Evolutionary conservation across 257 asterid species (phyloP).

Genomic region (Rubia yunnanensis): DNA sequence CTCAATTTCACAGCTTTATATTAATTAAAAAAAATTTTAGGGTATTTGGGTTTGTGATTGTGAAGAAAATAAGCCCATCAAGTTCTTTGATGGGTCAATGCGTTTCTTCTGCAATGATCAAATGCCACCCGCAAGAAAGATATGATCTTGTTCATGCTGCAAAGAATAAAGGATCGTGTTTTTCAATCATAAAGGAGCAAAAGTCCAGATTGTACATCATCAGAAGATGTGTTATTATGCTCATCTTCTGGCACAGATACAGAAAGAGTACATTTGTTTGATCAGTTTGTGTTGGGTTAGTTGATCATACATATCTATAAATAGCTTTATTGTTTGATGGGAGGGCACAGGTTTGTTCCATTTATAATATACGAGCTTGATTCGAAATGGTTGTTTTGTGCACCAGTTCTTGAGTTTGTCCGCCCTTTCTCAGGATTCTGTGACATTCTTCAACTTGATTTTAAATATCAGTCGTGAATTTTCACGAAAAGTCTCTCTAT

Average conservation of each 20-base stretch:
- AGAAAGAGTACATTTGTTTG: conserved; percentile 12
- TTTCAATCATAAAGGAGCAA: conserved; percentile 21
- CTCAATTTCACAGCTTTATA: too few relatives aligned
- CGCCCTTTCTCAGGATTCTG: conserved; percentile 2
- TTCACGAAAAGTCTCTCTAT: background rate
- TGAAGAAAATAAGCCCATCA: background rate
- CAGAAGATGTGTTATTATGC: conserved; percentile 28
- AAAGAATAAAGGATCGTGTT: conserved; percentile 5
- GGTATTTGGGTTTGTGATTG: background rate
- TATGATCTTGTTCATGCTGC: background rate
- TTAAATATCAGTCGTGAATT: background rate
- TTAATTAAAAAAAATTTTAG: too few relatives aligned
- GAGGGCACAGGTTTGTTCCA: background rate
- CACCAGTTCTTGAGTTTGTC: conserved; percentile 2
- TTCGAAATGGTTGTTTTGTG: background rate
- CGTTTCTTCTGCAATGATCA: conserved; percentile 11
- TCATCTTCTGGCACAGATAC: conserved; percentile 30
- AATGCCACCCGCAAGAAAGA: conserved; percentile 9
- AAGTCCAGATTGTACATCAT: conserved; percentile 30
- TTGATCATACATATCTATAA: background rate
- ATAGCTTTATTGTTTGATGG: too few relatives aligned
- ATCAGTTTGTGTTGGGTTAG: background rate
- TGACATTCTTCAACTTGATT: background rate
- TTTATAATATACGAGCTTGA: background rate
- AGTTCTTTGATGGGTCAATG: conserved; percentile 24